phyloP scores from a whole-genome alignment of 106 monocot genomes.

The Ottelia alismoides region DNA sequence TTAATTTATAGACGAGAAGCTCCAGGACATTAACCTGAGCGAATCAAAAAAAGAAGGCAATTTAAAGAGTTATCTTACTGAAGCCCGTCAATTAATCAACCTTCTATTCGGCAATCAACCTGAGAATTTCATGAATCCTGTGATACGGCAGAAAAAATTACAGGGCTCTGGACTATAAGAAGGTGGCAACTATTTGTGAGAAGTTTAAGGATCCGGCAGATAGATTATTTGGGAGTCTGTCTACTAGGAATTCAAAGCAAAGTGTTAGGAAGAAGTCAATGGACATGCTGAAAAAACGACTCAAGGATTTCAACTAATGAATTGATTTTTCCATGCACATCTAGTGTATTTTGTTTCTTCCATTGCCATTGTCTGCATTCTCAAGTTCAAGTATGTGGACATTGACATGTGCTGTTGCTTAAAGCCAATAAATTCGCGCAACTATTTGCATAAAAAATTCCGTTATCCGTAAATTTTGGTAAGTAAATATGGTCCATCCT shows the following conservation, averaged over 20 bases:
- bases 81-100: constrained; percentile 53
- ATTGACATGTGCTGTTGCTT: no score
- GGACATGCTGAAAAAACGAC: constrained; percentile 53
- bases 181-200: constrained; percentile 55
- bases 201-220: constrained; percentile 74
- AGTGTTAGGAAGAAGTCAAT: constrained; percentile 59
- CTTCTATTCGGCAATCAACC: constrained; percentile 59
- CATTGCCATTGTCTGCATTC: no score
- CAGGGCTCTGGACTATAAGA: constrained; percentile 49
- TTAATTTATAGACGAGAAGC: constrained; percentile 44
- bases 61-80: constrained; percentile 43
- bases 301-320: constrained; percentile 45
- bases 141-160: constrained; percentile 61
- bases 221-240: constrained; percentile 51
- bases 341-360: no score
- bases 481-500: no score
- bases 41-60: constrained; percentile 31
- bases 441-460: no score
- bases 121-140: constrained; percentile 62
- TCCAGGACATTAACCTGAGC: constrained; percentile 16
- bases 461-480: no score
- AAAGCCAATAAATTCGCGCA: no score
- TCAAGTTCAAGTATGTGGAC: no score
- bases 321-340: no score
- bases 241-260: constrained; percentile 37